These are phyloP conservation scores for Sugiyamaella americana DNA, from an alignment of 805 yeast species.

Conservation along the genomic window DNA sequence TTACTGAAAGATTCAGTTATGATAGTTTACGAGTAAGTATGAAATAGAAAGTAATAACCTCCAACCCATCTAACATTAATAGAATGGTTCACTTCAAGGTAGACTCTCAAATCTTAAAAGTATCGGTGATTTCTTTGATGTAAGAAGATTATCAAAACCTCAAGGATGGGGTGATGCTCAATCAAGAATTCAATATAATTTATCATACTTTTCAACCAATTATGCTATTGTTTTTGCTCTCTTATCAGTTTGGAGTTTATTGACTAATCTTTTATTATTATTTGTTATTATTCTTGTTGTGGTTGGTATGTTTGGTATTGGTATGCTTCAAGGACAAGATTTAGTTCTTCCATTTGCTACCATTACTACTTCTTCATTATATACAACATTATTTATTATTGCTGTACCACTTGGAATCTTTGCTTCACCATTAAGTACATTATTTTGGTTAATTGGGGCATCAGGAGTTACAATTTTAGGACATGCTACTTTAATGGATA, in stretches of 20 bases:
- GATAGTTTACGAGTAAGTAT: conserved; percentile 42
- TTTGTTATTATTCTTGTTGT: conserved; percentile 70
- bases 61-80: background rate
- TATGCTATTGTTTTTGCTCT: conserved; percentile 67
- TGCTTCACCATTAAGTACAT: conserved; percentile 83
- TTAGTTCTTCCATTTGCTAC: conserved; percentile 62
- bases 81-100: background rate
- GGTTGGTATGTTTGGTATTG: conserved; percentile 74
- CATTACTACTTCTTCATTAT: conserved; percentile 71
- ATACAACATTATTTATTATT: conserved; percentile 72
- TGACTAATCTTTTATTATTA: conserved; percentile 77
- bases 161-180: conserved; percentile 83
- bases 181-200: conserved; percentile 78
- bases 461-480: conserved; percentile 70
- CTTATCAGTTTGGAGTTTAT: conserved; percentile 74
- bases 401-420: conserved; percentile 76
- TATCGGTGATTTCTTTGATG: conserved; percentile 89
- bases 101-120: conserved; percentile 72
- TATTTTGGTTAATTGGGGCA: conserved; percentile 89
- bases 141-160: conserved; percentile 86
- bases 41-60: too few relatives aligned
- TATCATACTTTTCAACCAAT: conserved; percentile 82
- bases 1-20: conserved; percentile 42
- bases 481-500: conserved; percentile 89
- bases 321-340: conserved; percentile 74